Evolutionary conservation across 2,329 filamentous ascomycete genomes (phyloP).

Genomic region (Epichloe coenophiala): DNA sequence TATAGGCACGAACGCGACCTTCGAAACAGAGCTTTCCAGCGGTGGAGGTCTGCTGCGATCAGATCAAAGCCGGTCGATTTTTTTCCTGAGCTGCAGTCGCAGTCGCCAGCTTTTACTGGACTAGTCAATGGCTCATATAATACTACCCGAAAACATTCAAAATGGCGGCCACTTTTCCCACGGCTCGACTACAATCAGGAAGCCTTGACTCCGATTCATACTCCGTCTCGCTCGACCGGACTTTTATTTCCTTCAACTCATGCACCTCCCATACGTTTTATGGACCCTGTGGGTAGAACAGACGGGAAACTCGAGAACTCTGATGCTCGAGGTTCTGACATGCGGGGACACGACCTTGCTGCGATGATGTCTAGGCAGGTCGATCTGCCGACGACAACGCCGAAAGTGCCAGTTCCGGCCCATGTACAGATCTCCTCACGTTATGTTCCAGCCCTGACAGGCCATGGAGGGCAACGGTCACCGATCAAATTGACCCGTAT

Average conservation of each 20-base stretch:
- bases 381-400: conserved; percentile 10
- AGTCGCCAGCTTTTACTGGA: background rate
- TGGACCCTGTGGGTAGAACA: conserved; percentile 18
- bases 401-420: conserved; percentile 9
- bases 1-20: conserved; percentile 20
- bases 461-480: background rate
- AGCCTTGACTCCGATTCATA: conserved; percentile 18
- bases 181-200: conserved; percentile 12
- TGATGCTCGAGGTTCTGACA: background rate
- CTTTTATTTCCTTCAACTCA: conserved; percentile 24
- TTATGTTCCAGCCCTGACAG: background rate
- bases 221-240: conserved; percentile 34
- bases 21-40: conserved; percentile 16
- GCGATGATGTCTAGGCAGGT: background rate
- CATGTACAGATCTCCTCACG: background rate
- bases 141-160: conserved; percentile 14
- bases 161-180: conserved; percentile 11
- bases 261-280: conserved; percentile 14
- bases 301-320: conserved; percentile 13
- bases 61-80: conserved; percentile 5
- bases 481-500: background rate
- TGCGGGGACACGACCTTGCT: background rate
- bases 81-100: conserved; percentile 1
- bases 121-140: conserved; percentile 6
- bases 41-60: conserved; percentile 16